These are phyloP conservation scores for Zygosaccharomyces siamensis DNA, from an alignment of 805 yeast genomes.

Conservation along the genomic window DNA sequence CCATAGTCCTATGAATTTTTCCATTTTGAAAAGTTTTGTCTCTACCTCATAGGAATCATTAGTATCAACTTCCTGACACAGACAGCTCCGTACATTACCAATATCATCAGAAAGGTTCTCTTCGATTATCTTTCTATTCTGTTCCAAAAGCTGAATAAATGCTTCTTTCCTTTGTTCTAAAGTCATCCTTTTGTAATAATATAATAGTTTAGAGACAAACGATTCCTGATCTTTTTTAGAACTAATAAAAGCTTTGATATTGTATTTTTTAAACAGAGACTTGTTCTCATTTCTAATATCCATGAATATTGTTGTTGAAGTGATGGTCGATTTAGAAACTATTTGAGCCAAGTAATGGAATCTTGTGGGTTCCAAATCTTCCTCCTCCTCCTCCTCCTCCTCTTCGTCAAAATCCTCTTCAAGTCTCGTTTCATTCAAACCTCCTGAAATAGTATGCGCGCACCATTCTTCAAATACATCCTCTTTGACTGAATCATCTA, in stretches of 20 bases:
- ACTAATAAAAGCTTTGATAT: slow-evolving; percentile 20
- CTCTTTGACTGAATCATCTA: slow-evolving; percentile 35
- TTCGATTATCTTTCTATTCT: slow-evolving; percentile 5
- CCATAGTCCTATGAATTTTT: slow-evolving; percentile 18
- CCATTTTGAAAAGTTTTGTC: slow-evolving; percentile 22
- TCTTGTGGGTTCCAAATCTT: slow-evolving; percentile 25
- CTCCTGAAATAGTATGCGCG: slow-evolving; percentile 4
- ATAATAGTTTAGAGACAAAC: slow-evolving; percentile 26
- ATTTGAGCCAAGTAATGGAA: slow-evolving; percentile 34
- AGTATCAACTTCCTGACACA: neutral
- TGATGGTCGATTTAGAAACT: slow-evolving; percentile 23
- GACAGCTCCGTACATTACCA: slow-evolving; percentile 6
- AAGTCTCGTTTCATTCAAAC: slow-evolving; percentile 6
- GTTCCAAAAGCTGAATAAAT: slow-evolving; percentile 15
- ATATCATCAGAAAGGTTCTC: slow-evolving; percentile 2
- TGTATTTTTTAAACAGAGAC: slow-evolving; percentile 21
- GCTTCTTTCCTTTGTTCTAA: slow-evolving; percentile 15
- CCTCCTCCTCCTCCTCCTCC: slow-evolving; percentile 14
- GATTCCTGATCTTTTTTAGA: slow-evolving; percentile 23
- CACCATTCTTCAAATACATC: slow-evolving; percentile 47
- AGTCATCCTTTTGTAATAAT: slow-evolving; percentile 27
- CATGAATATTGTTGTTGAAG: slow-evolving; percentile 21
- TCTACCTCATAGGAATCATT: slow-evolving; percentile 21
- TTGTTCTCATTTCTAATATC: slow-evolving; percentile 27
- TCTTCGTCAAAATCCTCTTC: slow-evolving; percentile 8